These are phyloP conservation scores for Nitzschia putrida DNA, from an alignment of 108 stramenopile genomes.

Conservation along the genomic window DNA sequence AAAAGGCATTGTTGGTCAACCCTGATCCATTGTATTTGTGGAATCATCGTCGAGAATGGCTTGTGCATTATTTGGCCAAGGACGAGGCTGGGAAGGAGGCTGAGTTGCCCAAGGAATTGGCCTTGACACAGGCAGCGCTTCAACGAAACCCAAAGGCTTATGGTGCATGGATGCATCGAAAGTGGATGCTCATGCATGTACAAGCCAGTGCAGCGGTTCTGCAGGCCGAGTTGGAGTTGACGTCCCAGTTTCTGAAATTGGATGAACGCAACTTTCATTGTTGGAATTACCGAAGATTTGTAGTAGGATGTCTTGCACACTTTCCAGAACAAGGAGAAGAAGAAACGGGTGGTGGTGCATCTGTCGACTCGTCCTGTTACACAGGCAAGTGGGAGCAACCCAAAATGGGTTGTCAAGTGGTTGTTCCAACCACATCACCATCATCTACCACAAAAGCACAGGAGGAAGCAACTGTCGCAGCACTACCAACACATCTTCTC, in stretches of 20 bases:
- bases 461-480: neutral
- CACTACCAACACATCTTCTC: conserved; percentile 37
- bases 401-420: conserved; percentile 62
- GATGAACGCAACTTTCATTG: conserved; percentile 99
- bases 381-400: conserved; percentile 10
- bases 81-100: neutral
- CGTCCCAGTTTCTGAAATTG: conserved; percentile 71
- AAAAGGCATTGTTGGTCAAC: conserved; percentile 86
- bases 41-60: conserved; percentile 91
- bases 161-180: conserved; percentile 97
- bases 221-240: conserved; percentile 75
- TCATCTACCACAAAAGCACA: neutral
- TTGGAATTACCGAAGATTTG: conserved; percentile 95
- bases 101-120: conserved; percentile 46
- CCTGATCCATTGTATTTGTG: conserved; percentile 95
- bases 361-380: neutral
- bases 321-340: no score
- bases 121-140: conserved; percentile 76
- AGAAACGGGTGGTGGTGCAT: neutral
- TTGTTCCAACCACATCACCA: no score
- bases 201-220: conserved; percentile 30
- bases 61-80: conserved; percentile 39
- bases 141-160: conserved; percentile 96
- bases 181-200: conserved; percentile 82
- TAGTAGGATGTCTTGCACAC: conserved; percentile 45